Base-by-base conservation (phyloP, 352 stramenopile species). In the Phytophthora colocasiae region DNA sequence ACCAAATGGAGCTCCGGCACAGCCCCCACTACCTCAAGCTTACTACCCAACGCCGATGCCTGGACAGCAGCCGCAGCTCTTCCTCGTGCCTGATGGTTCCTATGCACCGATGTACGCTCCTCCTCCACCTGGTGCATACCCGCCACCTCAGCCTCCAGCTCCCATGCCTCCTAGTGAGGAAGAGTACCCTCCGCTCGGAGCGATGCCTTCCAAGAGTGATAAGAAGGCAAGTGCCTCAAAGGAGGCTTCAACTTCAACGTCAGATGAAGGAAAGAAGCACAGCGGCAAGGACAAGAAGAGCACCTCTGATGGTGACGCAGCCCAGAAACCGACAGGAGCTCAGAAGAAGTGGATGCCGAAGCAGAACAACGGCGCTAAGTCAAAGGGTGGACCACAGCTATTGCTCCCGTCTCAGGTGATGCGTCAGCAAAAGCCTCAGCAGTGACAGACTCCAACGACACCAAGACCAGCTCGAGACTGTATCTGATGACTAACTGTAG, bases 351-450 rank as follows among this genome's bases (percentile, higher is more conserved):
- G 68, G 75, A 32, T 70, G 40, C 77, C 71, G 0, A 84, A 87
- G 58, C 51, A 69, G 11, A 44, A 48, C 12, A 45, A 56, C 4
- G 57, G 58, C 5, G 29, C 48, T 1, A 78, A 72, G 49, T 27
- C 73, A 0, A 61, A 69, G 43, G 41, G 59, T 31, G 59, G 49
- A 27, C 54, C 58, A 7, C 62, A 76, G 17, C 53, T 88, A 14
- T 58, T 88, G 26, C 66, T 88, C 19, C 79, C 79, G n/a, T 69
- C 79, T 26, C 79, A 88, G 66, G 41, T 88, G 14, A 58, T 88
- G 69, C 70, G 75, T 10, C 74, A 87, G 19, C 73, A 85, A 26
- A 76, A 83, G 59, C 72, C 81, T 40, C 61, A 80, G 49, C 47
- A 73, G 27, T 64, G 74, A 52, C 38, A 19, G 17, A 52, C 31